A percentile compares a stretch with the other conserved stretches of the same genome.
Conservation (phyloP, 2,329 filamentous ascomycete species). For the Trichoderma endophyticum region DNA sequence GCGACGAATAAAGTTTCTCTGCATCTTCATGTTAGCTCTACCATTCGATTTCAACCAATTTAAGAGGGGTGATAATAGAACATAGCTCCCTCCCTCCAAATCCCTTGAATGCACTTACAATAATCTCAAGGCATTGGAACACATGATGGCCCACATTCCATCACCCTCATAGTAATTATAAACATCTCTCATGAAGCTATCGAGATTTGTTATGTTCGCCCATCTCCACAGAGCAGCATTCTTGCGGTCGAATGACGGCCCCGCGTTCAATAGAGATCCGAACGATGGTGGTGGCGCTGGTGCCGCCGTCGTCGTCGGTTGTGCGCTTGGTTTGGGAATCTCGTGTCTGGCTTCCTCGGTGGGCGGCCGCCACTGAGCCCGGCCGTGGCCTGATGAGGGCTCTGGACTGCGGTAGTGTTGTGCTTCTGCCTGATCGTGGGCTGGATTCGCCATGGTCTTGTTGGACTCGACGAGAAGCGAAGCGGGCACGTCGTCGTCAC, state of each 20-base stretch:
- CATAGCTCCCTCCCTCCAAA: neutral
- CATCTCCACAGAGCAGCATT: constrained; percentile 88
- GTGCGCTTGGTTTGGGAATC: constrained; percentile 33
- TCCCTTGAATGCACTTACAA: constrained; percentile 51
- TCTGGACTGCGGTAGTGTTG: constrained; percentile 4
- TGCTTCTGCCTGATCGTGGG: constrained; percentile 22
- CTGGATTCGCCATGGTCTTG: constrained; percentile 26
- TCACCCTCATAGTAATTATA: constrained; percentile 84
- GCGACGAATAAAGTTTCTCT: constrained; percentile 82
- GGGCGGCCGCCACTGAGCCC: constrained; percentile 54
- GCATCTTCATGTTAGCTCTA: constrained; percentile 8
- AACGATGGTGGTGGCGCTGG: constrained; percentile 20
- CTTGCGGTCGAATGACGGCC: constrained; percentile 40
- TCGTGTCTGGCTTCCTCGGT: constrained; percentile 53
- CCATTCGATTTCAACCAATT: neutral
- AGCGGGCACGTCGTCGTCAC: constrained; percentile 60
- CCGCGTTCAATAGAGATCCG: constrained; percentile 29
- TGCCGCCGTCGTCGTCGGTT: constrained; percentile 7
- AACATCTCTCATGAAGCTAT: constrained; percentile 79
- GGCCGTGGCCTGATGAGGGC: constrained; percentile 36
- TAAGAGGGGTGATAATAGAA: neutral
- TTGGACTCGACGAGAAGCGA: constrained; percentile 60
- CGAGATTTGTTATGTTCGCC: constrained; percentile 86
- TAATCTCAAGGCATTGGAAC: constrained; percentile 68
- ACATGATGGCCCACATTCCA: constrained; percentile 80